These are phyloP conservation scores for Komagataella mondaviorum DNA, from an alignment of 805 yeast species.

Conservation along the genomic window DNA sequence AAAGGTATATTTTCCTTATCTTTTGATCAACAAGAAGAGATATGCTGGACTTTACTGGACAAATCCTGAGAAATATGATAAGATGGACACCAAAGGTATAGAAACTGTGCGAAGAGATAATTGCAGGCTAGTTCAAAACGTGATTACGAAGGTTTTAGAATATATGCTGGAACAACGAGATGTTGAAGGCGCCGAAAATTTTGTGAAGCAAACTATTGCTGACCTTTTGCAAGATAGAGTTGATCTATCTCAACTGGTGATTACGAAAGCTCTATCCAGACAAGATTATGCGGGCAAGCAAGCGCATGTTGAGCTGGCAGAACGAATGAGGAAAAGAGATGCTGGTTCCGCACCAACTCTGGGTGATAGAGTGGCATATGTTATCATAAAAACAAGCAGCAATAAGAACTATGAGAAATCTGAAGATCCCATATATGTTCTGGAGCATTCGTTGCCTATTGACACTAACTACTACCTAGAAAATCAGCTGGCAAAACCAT, in stretches of 20 bases:
- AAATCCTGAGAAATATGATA: slow-evolving; percentile 78
- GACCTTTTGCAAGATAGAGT: slow-evolving; percentile 83
- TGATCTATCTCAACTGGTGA: slow-evolving; percentile 86
- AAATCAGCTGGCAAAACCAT: slow-evolving; percentile 84
- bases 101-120: slow-evolving; percentile 98
- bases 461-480: slow-evolving; percentile 91
- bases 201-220: slow-evolving; percentile 78
- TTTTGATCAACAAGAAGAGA: slow-evolving; percentile 88
- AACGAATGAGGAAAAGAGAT: slow-evolving; percentile 91
- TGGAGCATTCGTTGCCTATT: slow-evolving; percentile 85
- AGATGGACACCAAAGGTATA: slow-evolving; percentile 96
- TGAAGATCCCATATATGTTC: slow-evolving; percentile 88
- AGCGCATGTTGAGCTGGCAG: slow-evolving; percentile 94
- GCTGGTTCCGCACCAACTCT: slow-evolving; percentile 94
- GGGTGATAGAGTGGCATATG: slow-evolving; percentile 98
- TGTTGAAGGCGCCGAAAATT: slow-evolving; percentile 71
- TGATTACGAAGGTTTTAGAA: slow-evolving; percentile 81
- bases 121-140: slow-evolving; percentile 88
- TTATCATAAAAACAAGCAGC: slow-evolving; percentile 70
- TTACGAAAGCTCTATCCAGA: slow-evolving; percentile 80
- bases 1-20: slow-evolving; percentile 89
- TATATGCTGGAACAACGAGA: slow-evolving; percentile 78
- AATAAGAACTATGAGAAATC: slow-evolving; percentile 90
- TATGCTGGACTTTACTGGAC: slow-evolving; percentile 98
- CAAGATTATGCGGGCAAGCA: slow-evolving; percentile 93